Base-by-base conservation (phyloP, 2,329 filamentous ascomycete genomes). In the Colletotrichum sp. region DNA sequence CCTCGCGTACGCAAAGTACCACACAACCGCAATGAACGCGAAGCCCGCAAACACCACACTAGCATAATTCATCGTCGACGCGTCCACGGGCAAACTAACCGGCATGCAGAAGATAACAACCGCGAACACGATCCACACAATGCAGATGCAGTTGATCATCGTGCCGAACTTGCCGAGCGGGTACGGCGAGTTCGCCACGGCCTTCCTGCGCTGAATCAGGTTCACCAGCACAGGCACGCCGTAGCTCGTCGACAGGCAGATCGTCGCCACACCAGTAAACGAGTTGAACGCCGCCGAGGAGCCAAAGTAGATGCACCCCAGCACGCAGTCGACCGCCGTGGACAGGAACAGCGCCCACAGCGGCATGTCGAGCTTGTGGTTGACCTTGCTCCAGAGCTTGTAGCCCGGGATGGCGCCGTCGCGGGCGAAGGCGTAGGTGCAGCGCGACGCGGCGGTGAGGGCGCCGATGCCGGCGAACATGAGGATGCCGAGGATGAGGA, bases 231-330 rank as follows among this genome's bases (percentile, higher is more conserved):
- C 95, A 0, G 95, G 95, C 18, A 95, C 88, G 16, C 93, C 94
- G 82, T 96, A 96, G 0, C 93, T 95, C 6, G 92, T 92, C 1
- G 92, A 93, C 1, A 96, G 89, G 78, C 94, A 95, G 81, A 96
- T 95, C 6, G 94, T 96, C 2, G 94, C 94, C 1, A 95, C 94
- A 32, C 94, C 94, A 0, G 94, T 96, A 84, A 96, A 96, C 12
- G 92, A 93, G 87, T 93, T 94, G 86, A 96, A 96, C 0, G 95
- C 95, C 0, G 94, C 93, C 0, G 91, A 90, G 2, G 92, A 94
- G 12, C 95, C 95, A 78, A 96, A 95, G 85, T 95, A 96, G 83
- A 96, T 95, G 78, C 95, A 88, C 1, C 94, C 94, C 1, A 96
- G 88, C 13, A 96, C 85, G 79, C 92, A 94, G 82, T 94, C 92